These are phyloP conservation scores for Gossypium stocksii DNA, from an alignment of 345 rosid species.

Conservation along the genomic window DNA sequence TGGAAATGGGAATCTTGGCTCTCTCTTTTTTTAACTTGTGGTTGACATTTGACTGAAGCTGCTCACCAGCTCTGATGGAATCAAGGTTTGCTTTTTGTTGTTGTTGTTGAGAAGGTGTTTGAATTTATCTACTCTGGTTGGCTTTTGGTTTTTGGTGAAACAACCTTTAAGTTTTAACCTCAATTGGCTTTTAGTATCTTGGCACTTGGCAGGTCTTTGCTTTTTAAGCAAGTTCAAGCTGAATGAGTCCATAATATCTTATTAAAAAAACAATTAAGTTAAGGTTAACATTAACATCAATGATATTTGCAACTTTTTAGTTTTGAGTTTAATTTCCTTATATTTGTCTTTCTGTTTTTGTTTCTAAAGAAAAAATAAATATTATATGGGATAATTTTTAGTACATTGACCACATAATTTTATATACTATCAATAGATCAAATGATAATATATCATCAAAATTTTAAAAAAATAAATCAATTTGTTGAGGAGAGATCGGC, in stretches of 20 bases:
- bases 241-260: too few relatives aligned
- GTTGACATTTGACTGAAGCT: not conserved
- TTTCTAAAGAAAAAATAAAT: too few relatives aligned
- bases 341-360: too few relatives aligned
- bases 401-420: too few relatives aligned
- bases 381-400: too few relatives aligned
- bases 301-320: too few relatives aligned
- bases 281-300: not conserved
- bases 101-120: not conserved
- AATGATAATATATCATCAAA: too few relatives aligned
- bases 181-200: not conserved
- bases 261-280: not conserved
- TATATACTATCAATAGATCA: too few relatives aligned
- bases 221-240: not conserved
- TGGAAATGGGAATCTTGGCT: not conserved
- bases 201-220: not conserved
- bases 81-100: not conserved
- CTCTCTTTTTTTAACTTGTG: not conserved
- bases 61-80: slow-evolving; percentile 1
- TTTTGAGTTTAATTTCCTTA: too few relatives aligned
- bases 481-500: too few relatives aligned
- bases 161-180: not conserved
- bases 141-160: not conserved
- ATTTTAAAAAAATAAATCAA: too few relatives aligned
- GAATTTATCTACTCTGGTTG: not conserved